A percentile compares a stretch with the other conserved stretches of the same genome.
Conservation (phyloP, 768 basidiomycete species). For the Pleurotus ostreatus region DNA sequence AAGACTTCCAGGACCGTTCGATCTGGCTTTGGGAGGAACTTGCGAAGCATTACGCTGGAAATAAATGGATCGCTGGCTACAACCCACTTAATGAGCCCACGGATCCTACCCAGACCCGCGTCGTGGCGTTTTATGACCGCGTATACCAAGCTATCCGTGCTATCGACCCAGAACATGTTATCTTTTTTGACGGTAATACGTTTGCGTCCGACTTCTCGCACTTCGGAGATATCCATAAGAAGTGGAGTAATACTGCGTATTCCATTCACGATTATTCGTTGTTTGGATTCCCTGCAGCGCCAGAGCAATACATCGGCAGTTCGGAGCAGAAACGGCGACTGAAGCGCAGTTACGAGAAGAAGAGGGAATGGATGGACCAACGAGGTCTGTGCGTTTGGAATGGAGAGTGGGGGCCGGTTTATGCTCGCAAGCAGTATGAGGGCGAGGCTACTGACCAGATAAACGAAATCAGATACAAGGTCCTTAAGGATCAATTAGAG, state of each 20-base stretch:
- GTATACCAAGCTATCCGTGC: conserved; percentile 68
- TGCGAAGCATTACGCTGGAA: conserved; percentile 70
- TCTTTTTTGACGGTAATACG: conserved; percentile 85
- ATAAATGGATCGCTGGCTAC: conserved; percentile 84
- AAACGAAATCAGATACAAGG: conserved; percentile 62
- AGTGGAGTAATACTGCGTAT: conserved; percentile 71
- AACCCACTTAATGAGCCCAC: conserved; percentile 85
- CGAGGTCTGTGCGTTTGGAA: conserved; percentile 70
- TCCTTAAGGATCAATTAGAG: conserved; percentile 68
- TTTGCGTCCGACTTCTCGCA: conserved; percentile 77
- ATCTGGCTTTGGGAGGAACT: conserved; percentile 78
- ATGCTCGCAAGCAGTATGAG: conserved; percentile 59
- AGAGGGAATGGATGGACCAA: conserved; percentile 75
- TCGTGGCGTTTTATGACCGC: conserved; percentile 67
- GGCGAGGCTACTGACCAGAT: conserved; percentile 58
- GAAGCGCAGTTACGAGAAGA: conserved; percentile 62
- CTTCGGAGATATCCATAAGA: conserved; percentile 61
- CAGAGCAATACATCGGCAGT: conserved; percentile 48
- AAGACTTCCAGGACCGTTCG: conserved; percentile 78
- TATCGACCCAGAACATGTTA: conserved; percentile 63
- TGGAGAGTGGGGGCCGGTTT: conserved; percentile 84
- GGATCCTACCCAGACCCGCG: conserved; percentile 61
- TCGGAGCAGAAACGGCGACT: conserved; percentile 51
- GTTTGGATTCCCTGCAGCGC: conserved; percentile 66
- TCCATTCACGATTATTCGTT: conserved; percentile 74